Evolutionary conservation across 139 green algal genomes (phyloP), one percentile per base, ranked within the genome.

Genomic region (Zygnema cylindricum): DNA sequence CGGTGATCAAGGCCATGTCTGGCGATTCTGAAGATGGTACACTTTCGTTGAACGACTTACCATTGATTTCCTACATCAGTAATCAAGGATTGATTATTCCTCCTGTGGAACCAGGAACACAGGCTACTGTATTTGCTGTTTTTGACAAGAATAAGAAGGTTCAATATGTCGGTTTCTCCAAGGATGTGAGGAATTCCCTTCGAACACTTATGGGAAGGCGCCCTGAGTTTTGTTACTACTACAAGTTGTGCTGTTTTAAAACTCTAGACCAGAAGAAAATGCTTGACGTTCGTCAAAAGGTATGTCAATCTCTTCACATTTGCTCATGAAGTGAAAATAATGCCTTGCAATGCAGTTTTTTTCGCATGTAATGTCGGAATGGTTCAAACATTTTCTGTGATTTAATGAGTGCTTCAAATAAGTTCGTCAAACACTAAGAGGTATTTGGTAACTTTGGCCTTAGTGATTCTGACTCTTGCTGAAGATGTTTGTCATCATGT

Each of bases 141-240:
- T 97, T 95, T 36, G 96, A 98, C 49, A 86, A 95, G 23, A 88
- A 93, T 32, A 93, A 95, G 78, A 95, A 95, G 86, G 90, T 98
- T 81, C 96, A 98, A 93, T 98, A 97, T 89, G 92, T 98, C 3
- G 96, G 96, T 1, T 98, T 98, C 82, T 96, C 93, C 33, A 94
- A 94, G 73, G 93, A 97, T 69, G 92, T 98, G 76, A 89, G 93
- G 30, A 95, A 95, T 88, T 95, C 95, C 32, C 93, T 98, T 83
- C 83, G 95, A 22, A 97, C 93, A 1, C 73, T 98, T 2, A 93
- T 98, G 42, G 92, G 92, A 42, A 91, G 96, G 22, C 91, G 96
- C 0, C 95, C 96, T 2, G 96, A 98, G 35, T 95, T 96, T 76
- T 91, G 94, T 1, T 92, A 95, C 92, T 97, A 93, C 87, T 98